phyloP scores from a whole-genome alignment of 306 rosid species.

The Acacia melanoxylon region DNA sequence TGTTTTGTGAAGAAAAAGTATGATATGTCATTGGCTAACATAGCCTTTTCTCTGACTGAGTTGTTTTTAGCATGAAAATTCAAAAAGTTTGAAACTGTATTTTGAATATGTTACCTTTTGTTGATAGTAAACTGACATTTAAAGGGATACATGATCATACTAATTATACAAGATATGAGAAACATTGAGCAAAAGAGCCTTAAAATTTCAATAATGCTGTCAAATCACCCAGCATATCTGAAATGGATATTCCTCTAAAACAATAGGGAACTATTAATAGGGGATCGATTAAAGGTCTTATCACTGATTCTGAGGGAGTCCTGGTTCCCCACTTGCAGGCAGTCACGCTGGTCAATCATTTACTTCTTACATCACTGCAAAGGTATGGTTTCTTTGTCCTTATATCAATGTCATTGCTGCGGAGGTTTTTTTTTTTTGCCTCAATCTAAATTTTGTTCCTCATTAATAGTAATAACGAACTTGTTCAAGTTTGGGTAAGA shows the following conservation, averaged over 20 bases:
- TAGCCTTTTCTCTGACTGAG: not conserved
- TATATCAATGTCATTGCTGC: slow-evolving; percentile 24
- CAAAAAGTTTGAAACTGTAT: not conserved
- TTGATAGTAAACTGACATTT: not conserved
- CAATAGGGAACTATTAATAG: not conserved
- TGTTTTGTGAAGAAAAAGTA: not conserved
- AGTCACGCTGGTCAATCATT: slow-evolving; percentile 81
- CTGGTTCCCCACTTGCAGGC: slow-evolving; percentile 48
- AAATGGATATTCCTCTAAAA: not conserved
- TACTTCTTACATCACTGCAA: slow-evolving; percentile 73
- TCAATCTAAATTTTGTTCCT: slow-evolving; percentile 9
- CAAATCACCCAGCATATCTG: not conserved
- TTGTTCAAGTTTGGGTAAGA: not conserved
- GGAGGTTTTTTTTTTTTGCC: not conserved
- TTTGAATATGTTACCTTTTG: not conserved
- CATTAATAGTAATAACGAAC: not conserved
- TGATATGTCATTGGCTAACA: not conserved
- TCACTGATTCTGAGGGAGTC: not conserved
- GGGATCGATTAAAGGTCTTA: not conserved
- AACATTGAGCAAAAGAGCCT: not conserved
- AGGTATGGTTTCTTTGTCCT: slow-evolving; percentile 54
- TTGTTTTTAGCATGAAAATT: not conserved
- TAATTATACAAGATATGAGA: not conserved
- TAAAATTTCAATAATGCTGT: not conserved
- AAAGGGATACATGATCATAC: not conserved